Evolutionary conservation across 78 protist genomes (phyloP).

Genomic region (Pirum gemmata): DNA sequence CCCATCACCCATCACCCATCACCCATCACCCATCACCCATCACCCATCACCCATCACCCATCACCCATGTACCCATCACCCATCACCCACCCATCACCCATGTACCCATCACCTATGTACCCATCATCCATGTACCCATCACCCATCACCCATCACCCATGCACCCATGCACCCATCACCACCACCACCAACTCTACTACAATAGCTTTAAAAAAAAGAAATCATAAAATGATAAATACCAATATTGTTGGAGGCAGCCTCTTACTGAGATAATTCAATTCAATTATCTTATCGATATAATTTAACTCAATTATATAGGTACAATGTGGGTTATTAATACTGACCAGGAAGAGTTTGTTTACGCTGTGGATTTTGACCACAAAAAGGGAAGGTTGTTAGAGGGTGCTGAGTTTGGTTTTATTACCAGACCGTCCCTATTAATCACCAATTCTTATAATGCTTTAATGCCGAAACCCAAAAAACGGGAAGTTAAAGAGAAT

Average conservation of each 20-base stretch:
- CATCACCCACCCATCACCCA: no score
- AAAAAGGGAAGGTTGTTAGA: conserved; percentile 65
- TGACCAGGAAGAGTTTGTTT: conserved; percentile 76
- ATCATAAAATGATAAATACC: conserved; percentile 46
- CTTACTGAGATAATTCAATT: no score
- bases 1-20: no score
- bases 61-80: no score
- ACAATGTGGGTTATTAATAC: conserved; percentile 78
- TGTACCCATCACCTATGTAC: neutral
- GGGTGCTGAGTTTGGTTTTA: conserved; percentile 1
- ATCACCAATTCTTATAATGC: conserved; percentile 68
- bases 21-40: no score
- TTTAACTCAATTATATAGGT: no score
- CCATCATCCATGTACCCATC: neutral
- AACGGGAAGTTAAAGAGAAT: no score
- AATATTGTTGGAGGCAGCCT: conserved; percentile 65
- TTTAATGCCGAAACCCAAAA: no score
- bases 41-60: no score
- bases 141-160: neutral
- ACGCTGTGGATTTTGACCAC: conserved; percentile 80
- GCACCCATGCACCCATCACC: neutral
- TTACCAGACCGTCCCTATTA: conserved; percentile 64
- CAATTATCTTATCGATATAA: no score
- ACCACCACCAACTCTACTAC: neutral
- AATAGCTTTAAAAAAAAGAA: neutral